These are phyloP conservation scores for Deinandra increscens DNA, from an alignment of 129 eudicot genomes.

Conservation along the genomic window DNA sequence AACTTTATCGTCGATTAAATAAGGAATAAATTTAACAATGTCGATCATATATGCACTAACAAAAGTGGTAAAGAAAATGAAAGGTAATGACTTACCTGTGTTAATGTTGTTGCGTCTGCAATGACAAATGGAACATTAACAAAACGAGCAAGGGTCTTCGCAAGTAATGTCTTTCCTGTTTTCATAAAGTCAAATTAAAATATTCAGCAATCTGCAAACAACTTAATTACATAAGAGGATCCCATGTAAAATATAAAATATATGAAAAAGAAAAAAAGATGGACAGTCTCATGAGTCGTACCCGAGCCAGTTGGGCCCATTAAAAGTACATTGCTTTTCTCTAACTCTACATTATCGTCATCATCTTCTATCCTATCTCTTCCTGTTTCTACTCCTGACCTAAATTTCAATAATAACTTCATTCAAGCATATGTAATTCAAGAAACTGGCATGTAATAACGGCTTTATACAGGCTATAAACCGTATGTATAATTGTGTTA, in stretches of 20 bases:
- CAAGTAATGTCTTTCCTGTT: conserved; percentile 90
- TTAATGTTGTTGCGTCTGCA: conserved; percentile 91
- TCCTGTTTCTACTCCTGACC: conserved; percentile 61
- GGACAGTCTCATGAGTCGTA: conserved; percentile 22
- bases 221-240: not conserved
- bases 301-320: conserved; percentile 99
- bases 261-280: not conserved
- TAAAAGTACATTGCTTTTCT: conserved; percentile 88
- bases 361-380: conserved; percentile 46
- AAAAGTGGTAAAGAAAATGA: too few relatives aligned
- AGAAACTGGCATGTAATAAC: not conserved
- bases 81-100: conserved; percentile 53
- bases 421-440: not conserved
- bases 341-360: conserved; percentile 83
- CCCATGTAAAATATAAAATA: not conserved
- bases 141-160: conserved; percentile 88
- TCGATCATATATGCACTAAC: too few relatives aligned
- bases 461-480: conserved; percentile 4
- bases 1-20: too few relatives aligned
- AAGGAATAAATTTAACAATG: too few relatives aligned
- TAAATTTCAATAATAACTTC: conserved; percentile 36
- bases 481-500: not conserved
- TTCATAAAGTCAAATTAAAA: conserved; percentile 16
- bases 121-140: conserved; percentile 96
- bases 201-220: not conserved